phyloP scores from a whole-genome alignment of 331 rosid genomes.

The Phaseolus coccineus region DNA sequence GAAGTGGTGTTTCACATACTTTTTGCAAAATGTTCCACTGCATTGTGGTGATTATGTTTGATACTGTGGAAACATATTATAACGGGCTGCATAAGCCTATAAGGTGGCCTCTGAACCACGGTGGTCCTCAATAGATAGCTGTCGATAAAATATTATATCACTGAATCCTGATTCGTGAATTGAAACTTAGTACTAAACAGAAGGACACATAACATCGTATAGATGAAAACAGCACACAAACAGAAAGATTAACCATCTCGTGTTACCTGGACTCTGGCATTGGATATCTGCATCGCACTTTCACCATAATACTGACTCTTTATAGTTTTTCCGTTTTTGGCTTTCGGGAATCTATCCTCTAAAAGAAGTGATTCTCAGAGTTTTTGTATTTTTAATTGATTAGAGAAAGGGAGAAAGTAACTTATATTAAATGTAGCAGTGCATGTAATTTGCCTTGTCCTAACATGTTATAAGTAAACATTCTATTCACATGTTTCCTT shows the following conservation, averaged over 20 bases:
- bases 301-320: neutral
- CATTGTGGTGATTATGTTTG: neutral
- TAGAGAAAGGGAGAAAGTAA: neutral
- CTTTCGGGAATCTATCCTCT: neutral
- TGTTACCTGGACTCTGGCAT: neutral
- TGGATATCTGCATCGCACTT: neutral
- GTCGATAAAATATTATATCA: neutral
- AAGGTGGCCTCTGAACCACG: neutral
- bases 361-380: neutral
- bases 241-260: neutral
- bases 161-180: neutral
- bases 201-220: neutral
- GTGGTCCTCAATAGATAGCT: neutral
- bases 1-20: neutral
- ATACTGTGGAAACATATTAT: neutral
- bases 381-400: neutral
- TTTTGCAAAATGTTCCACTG: neutral
- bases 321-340: neutral
- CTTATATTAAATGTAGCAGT: neutral
- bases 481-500: slow-evolving; percentile 15
- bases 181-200: neutral
- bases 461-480: neutral
- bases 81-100: neutral
- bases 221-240: neutral
- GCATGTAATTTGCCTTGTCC: neutral